A percentile compares a stretch with the other conserved stretches of the same genome.
Evolutionary conservation across 352 stramenopile species (phyloP).

Genomic region (Phytophthora tentaculata): DNA sequence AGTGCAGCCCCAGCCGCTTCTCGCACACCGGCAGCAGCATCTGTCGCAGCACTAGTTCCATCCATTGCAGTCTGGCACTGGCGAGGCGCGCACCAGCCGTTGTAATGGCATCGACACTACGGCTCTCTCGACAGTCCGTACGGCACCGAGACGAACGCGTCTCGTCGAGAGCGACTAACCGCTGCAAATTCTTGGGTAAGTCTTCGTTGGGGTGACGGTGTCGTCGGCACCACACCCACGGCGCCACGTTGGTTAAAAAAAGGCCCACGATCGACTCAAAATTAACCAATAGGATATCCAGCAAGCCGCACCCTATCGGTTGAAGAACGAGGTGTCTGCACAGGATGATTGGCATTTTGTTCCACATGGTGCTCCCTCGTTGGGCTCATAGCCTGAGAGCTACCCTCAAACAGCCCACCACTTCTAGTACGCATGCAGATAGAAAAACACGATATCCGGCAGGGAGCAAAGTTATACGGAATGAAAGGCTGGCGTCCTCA

Average conservation of each 20-base stretch:
- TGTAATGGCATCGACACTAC: neutral
- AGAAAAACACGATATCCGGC: neutral
- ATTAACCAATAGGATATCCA: neutral
- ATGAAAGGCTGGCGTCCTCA: neutral
- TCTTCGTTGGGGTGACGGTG: neutral
- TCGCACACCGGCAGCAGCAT: neutral
- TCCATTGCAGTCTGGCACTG: neutral
- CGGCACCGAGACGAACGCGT: neutral
- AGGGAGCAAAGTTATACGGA: neutral
- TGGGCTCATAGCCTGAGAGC: neutral
- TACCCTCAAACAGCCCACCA: neutral
- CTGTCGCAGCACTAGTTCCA: neutral
- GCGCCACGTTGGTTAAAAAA: neutral
- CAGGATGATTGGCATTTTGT: neutral
- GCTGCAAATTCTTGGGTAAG: neutral
- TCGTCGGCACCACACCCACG: neutral
- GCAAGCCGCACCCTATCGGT: neutral
- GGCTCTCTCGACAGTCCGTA: neutral
- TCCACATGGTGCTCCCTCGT: neutral
- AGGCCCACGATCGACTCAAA: neutral
- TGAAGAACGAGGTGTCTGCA: neutral
- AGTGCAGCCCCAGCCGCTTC: neutral
- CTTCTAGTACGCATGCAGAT: neutral
- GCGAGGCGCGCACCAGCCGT: too few relatives aligned
- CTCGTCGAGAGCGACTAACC: too few relatives aligned